Evolutionary conservation across 164 flowering plant genomes (phyloP).

Genomic region (Amborella trichopoda): DNA sequence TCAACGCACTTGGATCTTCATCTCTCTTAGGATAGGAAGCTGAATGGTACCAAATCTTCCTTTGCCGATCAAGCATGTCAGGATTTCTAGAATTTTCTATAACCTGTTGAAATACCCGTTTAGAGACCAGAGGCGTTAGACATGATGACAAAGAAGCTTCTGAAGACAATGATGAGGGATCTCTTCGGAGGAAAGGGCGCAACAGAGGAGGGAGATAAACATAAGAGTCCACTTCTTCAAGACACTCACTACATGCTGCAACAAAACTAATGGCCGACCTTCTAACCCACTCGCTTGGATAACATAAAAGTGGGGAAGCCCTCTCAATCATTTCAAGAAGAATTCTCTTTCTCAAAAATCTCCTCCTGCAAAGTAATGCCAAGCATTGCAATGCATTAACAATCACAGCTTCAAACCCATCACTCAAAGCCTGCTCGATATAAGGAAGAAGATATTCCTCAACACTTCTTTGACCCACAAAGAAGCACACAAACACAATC

Average conservation of each 20-base stretch:
- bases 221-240: constrained; percentile 90
- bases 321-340: constrained; percentile 86
- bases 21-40: constrained; percentile 40
- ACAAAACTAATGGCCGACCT: constrained; percentile 72
- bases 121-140: constrained; percentile 78
- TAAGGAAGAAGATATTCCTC: constrained; percentile 97
- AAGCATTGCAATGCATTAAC: constrained; percentile 91
- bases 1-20: constrained; percentile 29
- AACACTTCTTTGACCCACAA: constrained; percentile 94
- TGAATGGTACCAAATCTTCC: constrained; percentile 92
- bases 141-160: constrained; percentile 66
- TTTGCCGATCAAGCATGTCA: constrained; percentile 92
- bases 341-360: constrained; percentile 64
- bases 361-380: constrained; percentile 61
- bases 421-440: constrained; percentile 90
- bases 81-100: constrained; percentile 76
- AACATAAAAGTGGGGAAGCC: constrained; percentile 70
- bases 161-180: constrained; percentile 81
- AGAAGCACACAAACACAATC: constrained; percentile 85
- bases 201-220: constrained; percentile 81
- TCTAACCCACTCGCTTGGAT: constrained; percentile 94
- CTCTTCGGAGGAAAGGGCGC: constrained; percentile 76
- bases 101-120: constrained; percentile 52
- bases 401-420: constrained; percentile 76
- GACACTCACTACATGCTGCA: constrained; percentile 71